These are phyloP conservation scores for Escovopsis sp. DNA, from an alignment of 2,329 filamentous ascomycete species.

Conservation along the genomic window DNA sequence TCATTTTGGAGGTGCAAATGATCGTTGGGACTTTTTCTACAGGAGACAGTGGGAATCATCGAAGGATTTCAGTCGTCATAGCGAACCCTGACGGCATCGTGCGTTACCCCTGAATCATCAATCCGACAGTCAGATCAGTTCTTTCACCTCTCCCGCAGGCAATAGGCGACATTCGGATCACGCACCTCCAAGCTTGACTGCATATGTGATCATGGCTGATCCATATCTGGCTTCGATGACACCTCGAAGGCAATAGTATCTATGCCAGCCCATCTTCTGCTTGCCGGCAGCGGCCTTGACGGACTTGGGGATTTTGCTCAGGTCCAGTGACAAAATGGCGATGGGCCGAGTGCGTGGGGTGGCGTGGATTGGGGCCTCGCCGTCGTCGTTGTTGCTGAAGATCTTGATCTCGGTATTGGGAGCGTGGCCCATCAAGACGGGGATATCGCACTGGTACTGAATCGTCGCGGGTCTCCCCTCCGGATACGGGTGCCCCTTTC, in stretches of 20 bases:
- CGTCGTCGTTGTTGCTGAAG: constrained; percentile 19
- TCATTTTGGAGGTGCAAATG: no score
- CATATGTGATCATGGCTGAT: constrained; percentile 24
- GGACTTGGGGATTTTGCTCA: constrained; percentile 18
- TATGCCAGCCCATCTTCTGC: constrained; percentile 19
- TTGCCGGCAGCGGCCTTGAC: constrained; percentile 16
- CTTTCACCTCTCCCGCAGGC: neutral
- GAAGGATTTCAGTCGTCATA: constrained; percentile 19
- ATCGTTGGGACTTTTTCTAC: no score
- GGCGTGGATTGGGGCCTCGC: constrained; percentile 16
- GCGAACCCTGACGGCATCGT: constrained; percentile 20
- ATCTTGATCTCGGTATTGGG: constrained; percentile 24
- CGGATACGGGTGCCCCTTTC: constrained; percentile 22
- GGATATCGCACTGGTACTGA: constrained; percentile 23
- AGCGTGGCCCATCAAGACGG: constrained; percentile 17
- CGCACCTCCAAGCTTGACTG: constrained; percentile 22
- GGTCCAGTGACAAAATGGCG: constrained; percentile 20
- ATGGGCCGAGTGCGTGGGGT: constrained; percentile 15
- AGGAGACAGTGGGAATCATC: no score
- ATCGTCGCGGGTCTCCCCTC: constrained; percentile 20
- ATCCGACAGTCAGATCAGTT: neutral
- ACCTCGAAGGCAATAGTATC: constrained; percentile 21
- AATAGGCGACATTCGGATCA: neutral
- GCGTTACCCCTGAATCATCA: constrained; percentile 16
- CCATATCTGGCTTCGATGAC: constrained; percentile 22